Percentiles rank a stretch among this genome's conserved stretches.
phyloP scores from a whole-genome alignment of 2,329 filamentous ascomycete genomes.

The Fusarium musae region DNA sequence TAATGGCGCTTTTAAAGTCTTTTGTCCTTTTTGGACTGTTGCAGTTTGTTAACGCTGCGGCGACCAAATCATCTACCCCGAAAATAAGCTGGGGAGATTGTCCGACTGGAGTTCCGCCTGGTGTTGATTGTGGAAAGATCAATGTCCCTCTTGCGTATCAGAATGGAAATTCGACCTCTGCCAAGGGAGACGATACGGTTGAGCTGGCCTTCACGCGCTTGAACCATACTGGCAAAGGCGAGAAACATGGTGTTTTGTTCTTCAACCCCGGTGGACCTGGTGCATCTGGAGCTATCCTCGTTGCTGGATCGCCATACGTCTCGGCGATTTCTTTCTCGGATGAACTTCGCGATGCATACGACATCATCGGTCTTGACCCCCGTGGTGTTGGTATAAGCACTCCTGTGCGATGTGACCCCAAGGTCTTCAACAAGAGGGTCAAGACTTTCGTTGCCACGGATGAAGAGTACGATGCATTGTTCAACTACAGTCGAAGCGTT shows the following conservation, averaged over 20 bases:
- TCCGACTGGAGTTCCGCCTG: conserved; percentile 9
- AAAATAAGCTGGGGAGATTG: conserved; percentile 21
- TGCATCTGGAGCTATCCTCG: conserved; percentile 5
- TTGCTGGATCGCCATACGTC: conserved; percentile 20
- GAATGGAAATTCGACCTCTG: conserved; percentile 21
- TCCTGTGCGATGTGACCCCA: conserved; percentile 52
- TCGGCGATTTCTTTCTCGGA: conserved; percentile 18
- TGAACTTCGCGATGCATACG: conserved; percentile 46
- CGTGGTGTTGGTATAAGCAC: conserved; percentile 56
- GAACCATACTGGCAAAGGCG: conserved; percentile 28
- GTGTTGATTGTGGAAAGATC: conserved; percentile 34
- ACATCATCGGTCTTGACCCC: conserved; percentile 57
- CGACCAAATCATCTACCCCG: background rate
- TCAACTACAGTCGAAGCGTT: conserved; percentile 24
- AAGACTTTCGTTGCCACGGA: conserved; percentile 17
- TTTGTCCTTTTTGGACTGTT: background rate
- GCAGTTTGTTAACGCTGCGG: background rate
- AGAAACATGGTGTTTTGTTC: conserved; percentile 29
- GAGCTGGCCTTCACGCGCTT: conserved; percentile 11
- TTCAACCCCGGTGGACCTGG: conserved; percentile 42
- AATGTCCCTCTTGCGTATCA: conserved; percentile 33
- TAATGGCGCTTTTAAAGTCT: background rate
- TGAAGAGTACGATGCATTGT: conserved; percentile 17
- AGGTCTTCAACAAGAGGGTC: conserved; percentile 37
- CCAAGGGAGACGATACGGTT: conserved; percentile 19